Base-by-base conservation (phyloP, 106 monocot genomes). In the Platanthera zijinensis region DNA sequence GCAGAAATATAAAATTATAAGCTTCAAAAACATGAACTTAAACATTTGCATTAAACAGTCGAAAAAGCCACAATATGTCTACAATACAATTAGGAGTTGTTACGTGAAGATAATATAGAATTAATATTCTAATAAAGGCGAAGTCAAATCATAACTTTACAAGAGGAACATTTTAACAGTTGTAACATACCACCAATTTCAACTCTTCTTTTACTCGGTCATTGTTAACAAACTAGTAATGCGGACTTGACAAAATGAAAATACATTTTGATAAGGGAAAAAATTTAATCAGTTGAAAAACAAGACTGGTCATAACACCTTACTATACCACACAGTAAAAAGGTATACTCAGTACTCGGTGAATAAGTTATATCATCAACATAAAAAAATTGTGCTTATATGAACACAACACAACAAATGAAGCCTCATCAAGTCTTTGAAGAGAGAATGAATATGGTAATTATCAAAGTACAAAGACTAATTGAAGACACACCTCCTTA, bases 401-500 rank as follows among this genome's bases (percentile, higher is more conserved):
- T 11, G 12, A 15, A 48, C 48, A 48, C 70, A 28, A n/a, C 2
- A 69, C 17, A 69, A 47, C 46, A 0, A 48, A 10, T 7, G 18
- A 15, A 70, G 45, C 14, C 46, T 18, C 70, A 70, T 70, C 17
- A 70, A 17, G 0, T 47, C 15, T 70, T 11, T 70, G 17, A 48
- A 67, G 67, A 7, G 17, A 17, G 70, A 70, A 70, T 47, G 7
- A 70, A 70, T 67, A 11, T 8, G 9, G n/a, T 5, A 61, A 19
- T n/a, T 8, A 19, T 22, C 30, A 67, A 59, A 13, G 66, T 6
- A 78, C 6, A 15, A 56, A 47, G 21, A 72, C 13, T 15, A 18
- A 11, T 15, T 14, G 8, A 76, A 76, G 49, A 1, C 47, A 76
- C 84, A 97, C 96, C 91, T 91, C 96, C 82, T 94, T 97, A 63